Base-by-base conservation (phyloP, 2,329 filamentous ascomycete genomes). In the Neonectria hederae region DNA sequence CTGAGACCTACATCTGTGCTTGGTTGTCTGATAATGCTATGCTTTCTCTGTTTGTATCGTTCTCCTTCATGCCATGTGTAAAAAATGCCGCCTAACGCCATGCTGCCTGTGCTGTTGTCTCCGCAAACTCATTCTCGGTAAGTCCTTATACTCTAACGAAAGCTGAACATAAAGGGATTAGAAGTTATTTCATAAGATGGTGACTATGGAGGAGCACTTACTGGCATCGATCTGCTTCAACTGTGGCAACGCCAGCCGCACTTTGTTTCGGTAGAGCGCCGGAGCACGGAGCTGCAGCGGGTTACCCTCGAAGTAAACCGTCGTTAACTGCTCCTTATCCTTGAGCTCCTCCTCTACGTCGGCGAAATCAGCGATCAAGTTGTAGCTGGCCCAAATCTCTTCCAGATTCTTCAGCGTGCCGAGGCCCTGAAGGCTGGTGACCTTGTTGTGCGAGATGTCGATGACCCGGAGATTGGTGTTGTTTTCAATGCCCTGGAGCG, bases 251-350 rank as follows among this genome's bases (percentile, higher is more conserved):
- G 94, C 92, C 77, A 99, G 81, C 63, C 91, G 87, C 46, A 99
- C 89, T 81, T 99, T 99, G 81, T 97, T 98, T 74, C 96, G 85
- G 80, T 99, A 99, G 65, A 97, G 80, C 1, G 92, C 92, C n/a
- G 92, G 92, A 5, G 87, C 88, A 59, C 86, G 86, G 65, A 89
- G 84, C 81, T 99, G 96, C 72, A 99, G 79, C 26, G 94, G 95
- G 74, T 97, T 97, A 1, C 94, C 94, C 77, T 99, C 96, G 69
- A 99, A 97, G 77, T 99, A 99, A 11, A 99, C 95, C 1, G 96
- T 97, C 65, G 90, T 89, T 71, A 98, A 80, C 40, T 90, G 82
- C 75, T 92, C 83, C 82, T 97, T 97, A 75, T 96, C 91, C 56
- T 81, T 85, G 68, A 99, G 80, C 72, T 92, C 87, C 60, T 85